Conservation (phyloP, 495 filamentous ascomycete genomes). For the Daldinia grandis region DNA sequence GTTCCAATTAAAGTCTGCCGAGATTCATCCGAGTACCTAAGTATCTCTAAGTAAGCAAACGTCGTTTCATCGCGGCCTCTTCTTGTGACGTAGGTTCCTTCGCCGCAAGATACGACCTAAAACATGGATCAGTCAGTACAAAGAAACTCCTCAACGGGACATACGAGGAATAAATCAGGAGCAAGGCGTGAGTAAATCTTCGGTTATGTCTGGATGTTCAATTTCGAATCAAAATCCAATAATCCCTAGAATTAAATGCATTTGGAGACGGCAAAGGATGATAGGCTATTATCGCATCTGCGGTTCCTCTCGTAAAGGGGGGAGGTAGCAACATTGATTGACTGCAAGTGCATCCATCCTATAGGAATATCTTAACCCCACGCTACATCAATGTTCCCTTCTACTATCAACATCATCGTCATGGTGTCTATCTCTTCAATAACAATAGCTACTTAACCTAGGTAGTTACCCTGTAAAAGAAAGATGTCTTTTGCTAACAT, state of each 20-base stretch:
- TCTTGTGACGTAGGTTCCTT: constrained; percentile 1
- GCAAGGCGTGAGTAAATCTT: constrained; percentile 48
- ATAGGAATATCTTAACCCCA: constrained; percentile 10
- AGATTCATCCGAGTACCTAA: neutral
- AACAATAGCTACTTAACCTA: neutral
- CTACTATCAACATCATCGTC: neutral
- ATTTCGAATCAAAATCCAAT: neutral
- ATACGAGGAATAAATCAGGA: constrained; percentile 51
- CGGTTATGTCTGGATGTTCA: neutral
- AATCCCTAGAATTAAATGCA: neutral
- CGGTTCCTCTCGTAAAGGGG: constrained; percentile 8
- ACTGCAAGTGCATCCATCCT: constrained; percentile 18
- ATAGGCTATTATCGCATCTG: neutral
- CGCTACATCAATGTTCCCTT: constrained; percentile 2
- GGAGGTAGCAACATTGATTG: neutral
- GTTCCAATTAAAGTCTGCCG: neutral
- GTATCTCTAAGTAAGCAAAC: neutral
- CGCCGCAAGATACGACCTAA: neutral
- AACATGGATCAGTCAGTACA: constrained; percentile 49
- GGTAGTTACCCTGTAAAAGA: no score
- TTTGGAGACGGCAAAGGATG: neutral
- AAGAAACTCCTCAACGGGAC: constrained; percentile 41
- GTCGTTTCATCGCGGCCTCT: constrained; percentile 2
- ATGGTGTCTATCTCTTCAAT: neutral
- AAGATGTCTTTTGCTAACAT: constrained; percentile 42